Evolutionary conservation across 495 filamentous ascomycete species (phyloP), one percentile per base, ranked within the genome.

Genomic region (Trypethelium eluteriae): DNA sequence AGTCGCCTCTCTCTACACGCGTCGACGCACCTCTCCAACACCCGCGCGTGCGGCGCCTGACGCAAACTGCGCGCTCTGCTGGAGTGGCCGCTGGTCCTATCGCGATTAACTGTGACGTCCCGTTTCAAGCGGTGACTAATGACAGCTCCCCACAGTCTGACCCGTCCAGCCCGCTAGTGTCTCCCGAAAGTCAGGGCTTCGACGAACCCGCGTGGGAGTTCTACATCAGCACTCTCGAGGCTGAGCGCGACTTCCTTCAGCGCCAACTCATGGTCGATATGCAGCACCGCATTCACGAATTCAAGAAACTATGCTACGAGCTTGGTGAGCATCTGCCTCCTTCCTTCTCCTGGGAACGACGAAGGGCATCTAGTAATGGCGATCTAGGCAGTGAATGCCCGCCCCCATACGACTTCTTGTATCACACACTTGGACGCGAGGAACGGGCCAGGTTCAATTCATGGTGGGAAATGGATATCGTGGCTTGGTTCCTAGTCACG

Each of bases 181-280:
- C 25, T 10, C 25, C 53, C 34, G 6, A 7, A 34, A 9, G 11
- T 4, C 53, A 18, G 25, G 38, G 25, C 38, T 65, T 62, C 62
- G 38, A 69, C 62, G 39, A 41, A 12, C 11, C 44, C 12, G 47
- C 70, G 25, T 71, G 70, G 70, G 67, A 67, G 39, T 36, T 34
- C 38, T 71, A 64, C 62, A 16, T 61, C 16, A 50, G 63, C 10
- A 38, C 41, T 1, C 62, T 62, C 70, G 41, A 63, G 14, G 62
- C 41, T 3, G 62, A 69, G 50, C 16, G 67, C 35, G 9, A 10
- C 0, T 59, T n/a, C 53, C n/a, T 59, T 7, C 32, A 18, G 6
- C 5, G 6, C 3, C 7, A 7, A 9, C 53, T 59, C 53, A 18
- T 59, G 25, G 32, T 59, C 6, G 25, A 59, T 5, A 18, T 59